Percentiles rank a stretch among this genome's conserved stretches.
These are phyloP conservation scores for Emericellopsis cladophorae DNA, from an alignment of 2,329 filamentous ascomycete species.

Conservation along the genomic window DNA sequence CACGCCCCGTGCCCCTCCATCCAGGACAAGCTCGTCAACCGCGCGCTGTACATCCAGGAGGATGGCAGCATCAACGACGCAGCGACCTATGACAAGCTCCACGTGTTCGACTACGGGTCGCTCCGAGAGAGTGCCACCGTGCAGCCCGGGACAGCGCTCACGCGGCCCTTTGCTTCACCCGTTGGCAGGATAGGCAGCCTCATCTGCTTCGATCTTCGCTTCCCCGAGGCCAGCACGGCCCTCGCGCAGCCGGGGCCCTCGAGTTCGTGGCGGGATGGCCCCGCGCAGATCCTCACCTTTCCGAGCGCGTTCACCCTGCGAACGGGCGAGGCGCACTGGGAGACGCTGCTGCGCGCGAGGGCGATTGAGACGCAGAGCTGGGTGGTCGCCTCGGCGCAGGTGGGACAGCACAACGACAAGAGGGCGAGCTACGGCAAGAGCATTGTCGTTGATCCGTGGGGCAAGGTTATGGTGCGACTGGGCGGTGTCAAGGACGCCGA, in stretches of 20 bases:
- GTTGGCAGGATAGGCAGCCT: constrained; percentile 65
- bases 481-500: constrained; percentile 36
- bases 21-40: constrained; percentile 28
- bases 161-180: constrained; percentile 57
- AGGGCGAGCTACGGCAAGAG: constrained; percentile 76
- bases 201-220: constrained; percentile 87
- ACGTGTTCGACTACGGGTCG: constrained; percentile 64
- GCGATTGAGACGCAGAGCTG: constrained; percentile 86
- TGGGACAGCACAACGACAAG: constrained; percentile 59
- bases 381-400: constrained; percentile 75
- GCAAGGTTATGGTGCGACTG: constrained; percentile 55
- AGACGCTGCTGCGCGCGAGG: constrained; percentile 60
- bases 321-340: constrained; percentile 81
- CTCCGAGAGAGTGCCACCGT: constrained; percentile 45
- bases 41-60: constrained; percentile 36
- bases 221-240: constrained; percentile 60
- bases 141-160: constrained; percentile 51
- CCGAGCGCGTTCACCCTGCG: constrained; percentile 84
- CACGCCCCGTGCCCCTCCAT: constrained; percentile 28
- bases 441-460: constrained; percentile 82
- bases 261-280: constrained; percentile 16
- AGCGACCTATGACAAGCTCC: constrained; percentile 68
- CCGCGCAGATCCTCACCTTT: constrained; percentile 69
- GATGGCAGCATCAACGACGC: constrained; percentile 26
- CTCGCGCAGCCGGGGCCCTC: constrained; percentile 34